Percentiles rank a stretch among this genome's conserved stretches.
Conservation (phyloP, 176 grass and related monocot species). For the Otatea glauca region DNA sequence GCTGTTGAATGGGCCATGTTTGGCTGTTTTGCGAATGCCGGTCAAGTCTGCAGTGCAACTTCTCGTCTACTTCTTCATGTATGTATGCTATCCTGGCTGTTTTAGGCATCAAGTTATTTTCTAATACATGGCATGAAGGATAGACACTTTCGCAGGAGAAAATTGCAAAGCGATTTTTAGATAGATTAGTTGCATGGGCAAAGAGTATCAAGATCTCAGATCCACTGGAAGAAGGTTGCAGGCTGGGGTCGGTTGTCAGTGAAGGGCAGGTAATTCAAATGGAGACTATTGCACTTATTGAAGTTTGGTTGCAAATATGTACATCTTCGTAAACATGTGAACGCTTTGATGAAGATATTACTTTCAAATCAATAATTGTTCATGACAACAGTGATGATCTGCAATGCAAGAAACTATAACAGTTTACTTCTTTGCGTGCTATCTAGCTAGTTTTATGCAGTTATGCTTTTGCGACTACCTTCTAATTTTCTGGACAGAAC, state of each 20-base stretch:
- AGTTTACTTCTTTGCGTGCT: not conserved
- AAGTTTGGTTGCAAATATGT: slow-evolving; percentile 31
- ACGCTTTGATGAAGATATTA: too few relatives aligned
- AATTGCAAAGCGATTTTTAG: slow-evolving; percentile 74
- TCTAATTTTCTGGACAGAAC: not conserved
- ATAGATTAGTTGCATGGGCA: slow-evolving; percentile 80
- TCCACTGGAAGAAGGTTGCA: slow-evolving; percentile 94
- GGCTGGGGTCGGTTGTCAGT: slow-evolving; percentile 83
- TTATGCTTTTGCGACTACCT: slow-evolving; percentile 14
- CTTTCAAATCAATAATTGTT: too few relatives aligned
- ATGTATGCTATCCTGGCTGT: slow-evolving; percentile 44
- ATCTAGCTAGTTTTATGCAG: not conserved
- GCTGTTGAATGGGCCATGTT: slow-evolving; percentile 90
- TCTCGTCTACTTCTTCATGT: slow-evolving; percentile 94
- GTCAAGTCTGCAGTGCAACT: slow-evolving; percentile 99
- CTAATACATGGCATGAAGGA: slow-evolving; percentile 41
- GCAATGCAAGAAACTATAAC: too few relatives aligned
- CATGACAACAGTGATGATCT: too few relatives aligned
- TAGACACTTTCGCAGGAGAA: slow-evolving; percentile 59
- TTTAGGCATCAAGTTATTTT: slow-evolving; percentile 3
- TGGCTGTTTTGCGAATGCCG: slow-evolving; percentile 84
- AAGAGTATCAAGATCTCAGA: slow-evolving; percentile 92
- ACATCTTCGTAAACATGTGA: not conserved
- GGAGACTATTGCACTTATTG: not conserved
- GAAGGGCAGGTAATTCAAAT: slow-evolving; percentile 80